Evolutionary conservation across 257 asterid genomes (phyloP).

Genomic region (Marsdenia floribunda): DNA sequence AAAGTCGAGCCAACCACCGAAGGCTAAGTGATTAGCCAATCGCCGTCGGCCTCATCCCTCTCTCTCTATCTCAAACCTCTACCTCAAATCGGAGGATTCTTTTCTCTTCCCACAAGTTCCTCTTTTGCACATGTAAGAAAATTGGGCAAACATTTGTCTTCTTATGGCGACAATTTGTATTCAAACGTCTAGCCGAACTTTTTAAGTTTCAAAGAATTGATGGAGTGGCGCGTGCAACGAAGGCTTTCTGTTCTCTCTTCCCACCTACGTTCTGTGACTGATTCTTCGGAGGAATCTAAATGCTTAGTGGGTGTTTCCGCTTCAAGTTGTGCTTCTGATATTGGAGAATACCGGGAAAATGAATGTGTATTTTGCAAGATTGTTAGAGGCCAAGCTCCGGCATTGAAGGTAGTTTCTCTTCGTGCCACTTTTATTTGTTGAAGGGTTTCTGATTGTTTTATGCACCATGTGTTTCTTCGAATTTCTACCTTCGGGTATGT

Average conservation of each 20-base stretch:
- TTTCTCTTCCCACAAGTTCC: background rate
- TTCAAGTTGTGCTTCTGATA: slow-evolving; percentile 33
- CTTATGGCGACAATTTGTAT: background rate
- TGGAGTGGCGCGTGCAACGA: slow-evolving; percentile 66
- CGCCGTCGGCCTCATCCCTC: background rate
- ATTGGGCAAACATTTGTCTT: background rate
- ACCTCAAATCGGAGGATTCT: background rate
- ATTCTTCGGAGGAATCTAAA: slow-evolving; percentile 18
- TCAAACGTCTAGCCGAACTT: background rate
- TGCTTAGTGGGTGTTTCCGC: slow-evolving; percentile 22
- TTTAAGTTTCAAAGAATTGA: slow-evolving; percentile 2
- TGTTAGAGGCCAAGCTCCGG: slow-evolving; percentile 62
- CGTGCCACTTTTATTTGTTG: background rate
- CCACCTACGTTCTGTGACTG: slow-evolving; percentile 43
- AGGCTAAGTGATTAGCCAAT: background rate
- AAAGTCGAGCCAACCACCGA: slow-evolving; percentile 10
- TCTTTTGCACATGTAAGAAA: background rate
- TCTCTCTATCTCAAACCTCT: background rate
- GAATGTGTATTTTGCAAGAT: slow-evolving; percentile 77
- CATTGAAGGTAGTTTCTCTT: slow-evolving; percentile 48
- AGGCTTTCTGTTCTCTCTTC: slow-evolving; percentile 64
- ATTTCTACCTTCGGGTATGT: background rate
- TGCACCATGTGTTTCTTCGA: background rate
- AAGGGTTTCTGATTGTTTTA: background rate
- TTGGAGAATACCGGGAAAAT: slow-evolving; percentile 18